Conservation (phyloP, 192 early-diverging fungal genomes). For the Obelidium mucronatum region DNA sequence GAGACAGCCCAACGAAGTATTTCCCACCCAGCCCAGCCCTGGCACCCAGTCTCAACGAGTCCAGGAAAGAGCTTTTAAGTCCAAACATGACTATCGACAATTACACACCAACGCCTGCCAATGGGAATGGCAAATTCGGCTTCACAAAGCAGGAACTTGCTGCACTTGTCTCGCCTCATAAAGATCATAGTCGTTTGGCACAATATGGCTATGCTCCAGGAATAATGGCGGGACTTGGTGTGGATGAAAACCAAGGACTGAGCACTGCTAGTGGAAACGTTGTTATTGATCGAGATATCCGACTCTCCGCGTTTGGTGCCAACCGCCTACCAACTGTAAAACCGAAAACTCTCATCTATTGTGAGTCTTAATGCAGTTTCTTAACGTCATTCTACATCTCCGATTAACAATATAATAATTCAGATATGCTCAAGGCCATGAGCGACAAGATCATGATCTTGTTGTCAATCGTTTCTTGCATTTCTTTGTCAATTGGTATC, state of each 20-base stretch:
- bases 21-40: no score
- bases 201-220: conserved; percentile 11
- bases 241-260: conserved; percentile 14
- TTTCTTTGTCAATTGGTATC: conserved; percentile 85
- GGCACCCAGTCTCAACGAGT: no score
- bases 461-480: conserved; percentile 82
- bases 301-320: conserved; percentile 39
- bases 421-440: conserved; percentile 43
- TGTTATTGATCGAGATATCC: neutral
- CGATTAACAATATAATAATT: neutral
- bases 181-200: conserved; percentile 46
- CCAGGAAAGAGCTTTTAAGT: no score
- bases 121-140: no score
- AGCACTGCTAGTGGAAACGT: no score
- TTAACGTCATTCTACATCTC: neutral
- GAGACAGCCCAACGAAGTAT: no score
- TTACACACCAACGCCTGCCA: no score
- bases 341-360: conserved; percentile 44
- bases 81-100: no score
- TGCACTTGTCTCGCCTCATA: conserved; percentile 53
- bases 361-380: conserved; percentile 24
- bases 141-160: conserved; percentile 40
- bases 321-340: conserved; percentile 54
- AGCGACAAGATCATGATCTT: conserved; percentile 74
- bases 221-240: conserved; percentile 9